Evolutionary conservation across 2,329 filamentous ascomycete genomes (phyloP).

Genomic region (Orbilia quercus): DNA sequence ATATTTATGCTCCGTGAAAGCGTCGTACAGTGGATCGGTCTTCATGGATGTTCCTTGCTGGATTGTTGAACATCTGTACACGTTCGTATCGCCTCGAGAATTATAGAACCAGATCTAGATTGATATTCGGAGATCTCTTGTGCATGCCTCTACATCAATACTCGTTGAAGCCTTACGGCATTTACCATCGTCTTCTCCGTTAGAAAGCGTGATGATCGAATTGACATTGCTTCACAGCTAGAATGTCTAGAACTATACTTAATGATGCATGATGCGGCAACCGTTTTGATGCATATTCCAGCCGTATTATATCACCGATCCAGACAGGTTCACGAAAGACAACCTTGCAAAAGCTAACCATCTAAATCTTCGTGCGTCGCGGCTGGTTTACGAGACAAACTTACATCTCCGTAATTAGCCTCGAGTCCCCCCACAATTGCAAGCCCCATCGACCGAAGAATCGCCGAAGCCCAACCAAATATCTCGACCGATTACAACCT

Average conservation of each 20-base stretch:
- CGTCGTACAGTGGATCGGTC: neutral
- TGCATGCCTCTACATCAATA: neutral
- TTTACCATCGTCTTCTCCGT: conserved; percentile 9
- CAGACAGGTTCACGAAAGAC: neutral
- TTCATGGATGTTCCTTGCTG: conserved; percentile 18
- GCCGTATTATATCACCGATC: neutral
- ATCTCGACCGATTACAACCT: neutral
- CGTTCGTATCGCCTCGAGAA: neutral
- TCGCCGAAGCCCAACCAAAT: neutral
- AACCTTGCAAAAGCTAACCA: no score
- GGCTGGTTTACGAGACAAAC: no score
- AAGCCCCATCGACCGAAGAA: neutral
- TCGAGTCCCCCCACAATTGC: no score
- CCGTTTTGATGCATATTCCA: neutral
- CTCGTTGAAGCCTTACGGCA: neutral
- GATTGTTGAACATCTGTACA: neutral
- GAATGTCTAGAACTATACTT: neutral
- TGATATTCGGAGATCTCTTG: neutral
- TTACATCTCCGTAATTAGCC: no score
- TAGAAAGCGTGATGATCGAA: neutral
- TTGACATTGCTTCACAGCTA: neutral
- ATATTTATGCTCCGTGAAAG: neutral
- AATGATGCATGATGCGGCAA: neutral
- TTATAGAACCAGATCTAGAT: conserved; percentile 5
- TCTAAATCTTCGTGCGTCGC: no score